Conservation (phyloP, 129 eudicot species). For the Tagetes erecta region DNA sequence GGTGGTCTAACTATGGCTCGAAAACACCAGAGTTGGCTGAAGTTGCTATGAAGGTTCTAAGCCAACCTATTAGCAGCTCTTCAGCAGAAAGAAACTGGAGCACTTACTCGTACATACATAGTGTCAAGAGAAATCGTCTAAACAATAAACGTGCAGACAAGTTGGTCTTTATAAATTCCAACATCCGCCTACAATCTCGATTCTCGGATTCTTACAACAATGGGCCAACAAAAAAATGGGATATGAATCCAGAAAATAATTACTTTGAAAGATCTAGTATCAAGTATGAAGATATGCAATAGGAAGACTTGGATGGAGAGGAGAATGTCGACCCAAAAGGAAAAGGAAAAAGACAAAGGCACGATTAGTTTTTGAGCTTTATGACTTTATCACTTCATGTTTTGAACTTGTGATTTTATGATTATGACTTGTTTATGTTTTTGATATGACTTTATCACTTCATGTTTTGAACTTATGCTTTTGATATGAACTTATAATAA, state of each 20-base stretch:
- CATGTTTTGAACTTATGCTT: too few relatives aligned
- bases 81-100: conserved; percentile 12
- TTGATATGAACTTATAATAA: too few relatives aligned
- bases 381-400: not conserved
- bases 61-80: conserved; percentile 5
- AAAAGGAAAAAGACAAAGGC: not conserved
- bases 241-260: not conserved
- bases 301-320: not conserved
- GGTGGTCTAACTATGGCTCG: not conserved
- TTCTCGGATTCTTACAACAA: not conserved
- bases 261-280: not conserved
- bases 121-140: conserved; percentile 8
- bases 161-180: not conserved
- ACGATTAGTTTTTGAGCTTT: not conserved
- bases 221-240: not conserved
- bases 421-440: not conserved
- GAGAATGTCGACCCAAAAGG: not conserved
- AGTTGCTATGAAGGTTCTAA: not conserved
- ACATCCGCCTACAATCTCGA: not conserved
- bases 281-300: not conserved
- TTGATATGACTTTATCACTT: too few relatives aligned
- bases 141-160: not conserved
- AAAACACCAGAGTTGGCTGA: too few relatives aligned
- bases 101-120: conserved; percentile 9
- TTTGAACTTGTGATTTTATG: too few relatives aligned